Base-by-base conservation (phyloP, 345 rosid species). In the Salix koriyanagi region DNA sequence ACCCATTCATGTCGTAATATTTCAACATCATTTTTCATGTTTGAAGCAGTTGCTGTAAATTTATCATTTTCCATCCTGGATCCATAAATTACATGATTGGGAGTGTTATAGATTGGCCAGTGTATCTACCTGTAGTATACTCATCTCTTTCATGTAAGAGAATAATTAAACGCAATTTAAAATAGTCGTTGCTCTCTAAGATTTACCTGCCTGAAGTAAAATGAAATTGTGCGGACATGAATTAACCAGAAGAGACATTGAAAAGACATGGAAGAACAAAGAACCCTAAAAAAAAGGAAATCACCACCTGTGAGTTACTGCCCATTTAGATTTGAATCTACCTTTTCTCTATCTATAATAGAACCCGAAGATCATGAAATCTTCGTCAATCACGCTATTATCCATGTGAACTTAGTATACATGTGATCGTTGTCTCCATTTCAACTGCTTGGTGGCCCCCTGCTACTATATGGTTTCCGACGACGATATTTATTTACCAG, bases 371-470 rank as follows among this genome's bases (percentile, higher is more conserved):
- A 65, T 62, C 25, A 28, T n/a, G 58, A 65, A 8, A 65, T 69
- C 71, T 60, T 68, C 39, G 4, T 15, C 16, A 0, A 42, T 15
- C 14, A 12, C n/a, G 21, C 82, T 82, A 52, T 75, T 78, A 21
- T 28, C 1, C 85, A 82, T 82, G 85, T 78, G 85, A 82, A 46
- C 79, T 41, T 10, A 10, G 11, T 10, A 14, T 16, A 2, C 85
- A 82, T 82, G 85, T 78, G 85, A 82, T 36, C 74, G 68, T 61
- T 75, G 79, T 78, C 85, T 65, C 44, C n/a, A 37, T 62, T 72
- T 76, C 68, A 46, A 16, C 32, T 64, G 46, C 44, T n/a, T 12
- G 66, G 66, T n/a, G 72, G 58, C 28, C 60, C 69, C 69, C 44
- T 44, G 12, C 25, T 54, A 54, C 61, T 48, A 1, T 9, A 1